Evolutionary conservation across 192 early-diverging fungal genomes (phyloP), one percentile per base, ranked within the genome.

Genomic region (Funneliformis geosporum): DNA sequence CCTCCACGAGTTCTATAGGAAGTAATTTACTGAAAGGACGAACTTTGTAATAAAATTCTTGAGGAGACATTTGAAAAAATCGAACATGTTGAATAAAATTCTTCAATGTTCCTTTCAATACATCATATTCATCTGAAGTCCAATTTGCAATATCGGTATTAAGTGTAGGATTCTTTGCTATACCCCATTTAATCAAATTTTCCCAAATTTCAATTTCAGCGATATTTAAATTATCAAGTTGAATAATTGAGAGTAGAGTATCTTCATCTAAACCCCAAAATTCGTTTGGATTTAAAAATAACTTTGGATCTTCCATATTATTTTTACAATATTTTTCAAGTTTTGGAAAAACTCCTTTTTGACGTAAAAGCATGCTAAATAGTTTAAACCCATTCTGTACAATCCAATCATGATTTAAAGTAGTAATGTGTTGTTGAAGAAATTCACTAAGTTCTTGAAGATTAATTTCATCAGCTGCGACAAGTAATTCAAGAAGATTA

Each of bases 121-220:
- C n/a, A 39, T 44, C 28, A 76, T 62, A 39, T 33, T 76, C 60
- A 18, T 60, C 60, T 61, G 12, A 6, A 8, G 10, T 27, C 75
- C 75, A 76, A 33, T 39, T 64, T 23, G 28, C 23, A 5, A 28
- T 27, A 39, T 76, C 75, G 4, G 5, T 5, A 65, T 6, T 25
- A 65, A 65, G 25, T 3, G 25, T 33, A 14, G 25, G 0, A 47
- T 44, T 46, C 23, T 60, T 33, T 60, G 73, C n/a, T 39, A 75
- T 75, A 23, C 47, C 73, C 73, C 73, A 75, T 38, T 39, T 33
- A 25, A 59, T 60, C n/a, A 75, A 33, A 59, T 47, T 38, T 25
- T 74, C 73, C 73, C 73, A 75, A 39, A 75, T 75, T 25, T 50
- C 21, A 75, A 60, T 28, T 60, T 75, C 73, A 8, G 25, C 73